phyloP scores from a whole-genome alignment of 257 asterid species.

The Gentiana dahurica region DNA sequence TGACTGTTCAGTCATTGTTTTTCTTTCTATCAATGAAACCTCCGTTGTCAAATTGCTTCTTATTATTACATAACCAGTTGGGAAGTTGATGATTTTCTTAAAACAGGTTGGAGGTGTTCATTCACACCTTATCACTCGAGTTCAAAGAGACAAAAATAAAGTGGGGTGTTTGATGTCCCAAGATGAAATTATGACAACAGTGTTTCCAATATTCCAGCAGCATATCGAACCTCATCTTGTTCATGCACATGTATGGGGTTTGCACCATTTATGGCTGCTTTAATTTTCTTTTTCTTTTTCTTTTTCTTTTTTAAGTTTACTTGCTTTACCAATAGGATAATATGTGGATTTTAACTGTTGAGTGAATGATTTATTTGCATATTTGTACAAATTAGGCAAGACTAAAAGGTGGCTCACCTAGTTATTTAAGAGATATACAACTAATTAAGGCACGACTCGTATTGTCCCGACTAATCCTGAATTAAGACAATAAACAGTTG shows the following conservation, averaged over 20 bases:
- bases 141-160: constrained; percentile 94
- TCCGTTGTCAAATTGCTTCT: constrained; percentile 11
- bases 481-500: too few species aligned
- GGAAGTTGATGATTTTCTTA: constrained; percentile 18
- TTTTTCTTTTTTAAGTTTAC: background rate
- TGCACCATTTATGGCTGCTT: too few species aligned
- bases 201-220: constrained; percentile 98
- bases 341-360: background rate
- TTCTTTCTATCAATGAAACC: constrained; percentile 4
- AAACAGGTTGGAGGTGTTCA: constrained; percentile 99
- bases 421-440: too few species aligned
- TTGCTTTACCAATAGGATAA: too few species aligned
- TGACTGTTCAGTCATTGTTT: background rate
- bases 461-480: too few species aligned
- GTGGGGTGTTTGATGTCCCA: constrained; percentile 87
- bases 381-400: background rate
- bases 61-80: constrained; percentile 6
- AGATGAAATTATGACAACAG: constrained; percentile 88
- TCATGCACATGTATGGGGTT: constrained; percentile 82
- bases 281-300: background rate
- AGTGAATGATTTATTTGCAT: background rate
- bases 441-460: too few species aligned
- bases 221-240: constrained; percentile 99
- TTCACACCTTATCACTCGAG: constrained; percentile 96
- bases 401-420: too few species aligned